A percentile compares a stretch with the other conserved stretches of the same genome.
phyloP scores from a whole-genome alignment of 75 land plant species.

The Gnetum montanum region DNA sequence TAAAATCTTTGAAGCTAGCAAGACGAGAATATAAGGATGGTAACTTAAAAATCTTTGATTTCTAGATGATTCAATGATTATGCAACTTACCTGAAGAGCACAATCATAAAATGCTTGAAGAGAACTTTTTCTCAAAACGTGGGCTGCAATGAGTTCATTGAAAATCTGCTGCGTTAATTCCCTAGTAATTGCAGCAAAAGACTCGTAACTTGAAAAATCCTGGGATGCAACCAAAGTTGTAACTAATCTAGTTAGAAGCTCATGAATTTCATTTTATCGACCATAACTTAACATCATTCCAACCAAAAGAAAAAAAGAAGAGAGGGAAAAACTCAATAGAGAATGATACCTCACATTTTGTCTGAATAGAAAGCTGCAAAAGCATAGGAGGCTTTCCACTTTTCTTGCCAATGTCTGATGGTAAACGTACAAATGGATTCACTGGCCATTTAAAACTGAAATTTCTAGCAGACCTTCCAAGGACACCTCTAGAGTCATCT shows the following conservation, averaged over 20 bases:
- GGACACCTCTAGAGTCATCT: conserved; percentile 20
- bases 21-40: too few species aligned
- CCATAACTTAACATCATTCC: not conserved
- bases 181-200: conserved; percentile 70
- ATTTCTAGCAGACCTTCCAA: conserved; percentile 46
- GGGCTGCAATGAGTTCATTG: conserved; percentile 65
- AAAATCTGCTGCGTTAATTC: conserved; percentile 87
- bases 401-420: conserved; percentile 7
- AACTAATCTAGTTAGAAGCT: not conserved
- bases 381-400: conserved; percentile 48
- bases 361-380: conserved; percentile 51
- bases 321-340: not conserved
- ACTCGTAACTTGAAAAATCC: conserved; percentile 42
- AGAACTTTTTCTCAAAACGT: conserved; percentile 26
- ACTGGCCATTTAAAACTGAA: conserved; percentile 76
- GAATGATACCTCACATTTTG: conserved; percentile 49
- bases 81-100: conserved; percentile 85
- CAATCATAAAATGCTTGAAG: conserved; percentile 76
- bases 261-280: not conserved
- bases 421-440: conserved; percentile 22
- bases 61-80: too few species aligned
- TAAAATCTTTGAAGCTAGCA: too few species aligned
- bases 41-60: too few species aligned
- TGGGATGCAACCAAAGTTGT: conserved; percentile 22
- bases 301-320: not conserved